Conservation (phyloP, 495 filamentous ascomycete species). For the Achaetomiella virescens region DNA sequence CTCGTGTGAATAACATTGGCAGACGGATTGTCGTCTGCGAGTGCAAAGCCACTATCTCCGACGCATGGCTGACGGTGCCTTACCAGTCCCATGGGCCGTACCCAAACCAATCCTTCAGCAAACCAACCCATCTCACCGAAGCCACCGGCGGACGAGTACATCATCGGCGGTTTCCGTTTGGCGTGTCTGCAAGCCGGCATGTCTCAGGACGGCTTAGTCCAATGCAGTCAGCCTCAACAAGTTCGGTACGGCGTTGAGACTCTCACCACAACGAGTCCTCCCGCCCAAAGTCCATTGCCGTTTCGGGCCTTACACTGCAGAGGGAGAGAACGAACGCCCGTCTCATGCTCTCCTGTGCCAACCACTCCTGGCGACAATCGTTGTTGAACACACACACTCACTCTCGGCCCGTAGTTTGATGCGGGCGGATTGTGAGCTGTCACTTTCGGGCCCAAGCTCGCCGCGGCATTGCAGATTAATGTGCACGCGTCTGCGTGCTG, state of each 20-base stretch:
- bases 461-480: conserved; percentile 1
- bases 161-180: not conserved
- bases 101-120: too few species aligned
- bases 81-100: too few species aligned
- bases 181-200: not conserved
- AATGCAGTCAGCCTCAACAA: not conserved
- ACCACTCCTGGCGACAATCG: too few species aligned
- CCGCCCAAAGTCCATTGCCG: not conserved
- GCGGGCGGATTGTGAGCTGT: not conserved
- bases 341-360: too few species aligned
- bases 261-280: not conserved
- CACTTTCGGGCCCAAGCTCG: not conserved
- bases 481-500: not conserved
- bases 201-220: not conserved
- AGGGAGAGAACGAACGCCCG: too few species aligned
- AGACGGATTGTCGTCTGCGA: too few species aligned
- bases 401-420: too few species aligned
- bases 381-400: too few species aligned
- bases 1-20: too few species aligned
- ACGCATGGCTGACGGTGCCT: too few species aligned
- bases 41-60: too few species aligned
- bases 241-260: not conserved
- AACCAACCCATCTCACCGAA: too few species aligned
- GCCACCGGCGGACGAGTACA: not conserved
- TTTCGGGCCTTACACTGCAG: not conserved